Evolutionary conservation across 2,329 filamentous ascomycete species (phyloP).

Genomic region (Alternaria conjuncta): DNA sequence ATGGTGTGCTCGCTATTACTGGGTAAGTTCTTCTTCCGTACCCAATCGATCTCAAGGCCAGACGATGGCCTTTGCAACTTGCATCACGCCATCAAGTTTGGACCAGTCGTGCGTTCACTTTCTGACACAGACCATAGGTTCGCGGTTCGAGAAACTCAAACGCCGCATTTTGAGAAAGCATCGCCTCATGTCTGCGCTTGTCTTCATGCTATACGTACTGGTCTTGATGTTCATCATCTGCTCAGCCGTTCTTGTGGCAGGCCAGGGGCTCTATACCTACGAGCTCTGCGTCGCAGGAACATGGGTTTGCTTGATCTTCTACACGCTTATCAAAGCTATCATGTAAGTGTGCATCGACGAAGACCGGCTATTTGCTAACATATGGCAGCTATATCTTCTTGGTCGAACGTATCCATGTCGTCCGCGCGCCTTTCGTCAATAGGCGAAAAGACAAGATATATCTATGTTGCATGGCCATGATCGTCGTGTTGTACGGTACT

Average conservation of each 20-base stretch:
- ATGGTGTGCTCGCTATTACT: slow-evolving; percentile 7
- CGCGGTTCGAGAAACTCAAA: not conserved
- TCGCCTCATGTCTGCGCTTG: slow-evolving; percentile 23
- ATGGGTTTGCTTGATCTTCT: slow-evolving; percentile 48
- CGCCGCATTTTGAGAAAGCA: slow-evolving; percentile 4
- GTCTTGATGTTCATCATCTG: slow-evolving; percentile 25
- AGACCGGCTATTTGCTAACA: not conserved
- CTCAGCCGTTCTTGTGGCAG: slow-evolving; percentile 34
- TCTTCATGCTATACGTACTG: slow-evolving; percentile 23
- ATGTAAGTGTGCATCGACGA: slow-evolving; percentile 15
- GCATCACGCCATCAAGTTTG: not conserved
- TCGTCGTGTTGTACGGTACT: slow-evolving; percentile 26
- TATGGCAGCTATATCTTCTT: slow-evolving; percentile 44
- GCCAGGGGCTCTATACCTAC: slow-evolving; percentile 34
- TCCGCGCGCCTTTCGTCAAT: slow-evolving; percentile 38
- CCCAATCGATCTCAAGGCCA: not conserved
- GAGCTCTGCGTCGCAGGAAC: slow-evolving; percentile 40
- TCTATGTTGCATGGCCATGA: slow-evolving; percentile 31
- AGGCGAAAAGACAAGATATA: slow-evolving; percentile 45
- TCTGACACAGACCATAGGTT: slow-evolving; percentile 1
- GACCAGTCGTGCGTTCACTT: not conserved
- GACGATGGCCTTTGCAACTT: not conserved
- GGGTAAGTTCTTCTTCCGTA: not conserved
- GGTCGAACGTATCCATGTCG: slow-evolving; percentile 48
- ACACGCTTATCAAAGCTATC: slow-evolving; percentile 40